Percentiles rank a stretch among this genome's conserved stretches.
phyloP scores from a whole-genome alignment of 139 green algal species.

The Marvania coccoides region DNA sequence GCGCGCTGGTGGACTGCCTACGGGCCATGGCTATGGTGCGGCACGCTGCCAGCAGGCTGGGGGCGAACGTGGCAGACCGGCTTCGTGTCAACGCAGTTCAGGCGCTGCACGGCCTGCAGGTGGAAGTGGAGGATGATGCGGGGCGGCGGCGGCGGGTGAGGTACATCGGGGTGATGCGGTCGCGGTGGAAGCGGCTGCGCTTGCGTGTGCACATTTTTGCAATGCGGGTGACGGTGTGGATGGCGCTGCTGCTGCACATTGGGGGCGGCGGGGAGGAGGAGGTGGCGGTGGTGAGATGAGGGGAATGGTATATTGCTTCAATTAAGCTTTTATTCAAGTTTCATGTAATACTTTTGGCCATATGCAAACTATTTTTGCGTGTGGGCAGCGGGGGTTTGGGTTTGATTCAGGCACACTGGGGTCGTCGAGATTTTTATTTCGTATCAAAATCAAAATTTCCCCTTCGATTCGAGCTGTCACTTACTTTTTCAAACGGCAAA shows the following conservation, averaged over 20 bases:
- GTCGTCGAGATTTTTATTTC: too few relatives aligned
- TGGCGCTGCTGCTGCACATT: neutral
- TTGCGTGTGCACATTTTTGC: conserved; percentile 4
- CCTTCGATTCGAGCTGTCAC: too few relatives aligned
- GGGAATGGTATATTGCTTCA: neutral
- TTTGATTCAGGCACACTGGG: too few relatives aligned
- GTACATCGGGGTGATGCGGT: neutral
- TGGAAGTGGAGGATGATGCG: neutral
- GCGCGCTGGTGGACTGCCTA: conserved; percentile 48
- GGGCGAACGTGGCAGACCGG: conserved; percentile 35
- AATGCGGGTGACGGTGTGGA: conserved; percentile 13
- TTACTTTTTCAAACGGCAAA: too few relatives aligned
- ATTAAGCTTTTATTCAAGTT: neutral
- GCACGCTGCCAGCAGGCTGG: conserved; percentile 25
- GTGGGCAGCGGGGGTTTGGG: too few relatives aligned
- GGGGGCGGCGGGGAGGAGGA: neutral
- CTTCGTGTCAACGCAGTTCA: conserved; percentile 47
- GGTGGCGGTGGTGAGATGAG: neutral
- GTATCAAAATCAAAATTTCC: too few relatives aligned
- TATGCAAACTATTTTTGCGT: too few relatives aligned
- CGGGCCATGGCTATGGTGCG: conserved; percentile 38
- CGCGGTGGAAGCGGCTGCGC: conserved; percentile 12
- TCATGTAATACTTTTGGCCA: too few relatives aligned
- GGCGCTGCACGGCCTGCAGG: conserved; percentile 20
- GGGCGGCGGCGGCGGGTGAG: neutral